Conservation (phyloP, 106 monocot species). For the Platanthera zijinensis region DNA sequence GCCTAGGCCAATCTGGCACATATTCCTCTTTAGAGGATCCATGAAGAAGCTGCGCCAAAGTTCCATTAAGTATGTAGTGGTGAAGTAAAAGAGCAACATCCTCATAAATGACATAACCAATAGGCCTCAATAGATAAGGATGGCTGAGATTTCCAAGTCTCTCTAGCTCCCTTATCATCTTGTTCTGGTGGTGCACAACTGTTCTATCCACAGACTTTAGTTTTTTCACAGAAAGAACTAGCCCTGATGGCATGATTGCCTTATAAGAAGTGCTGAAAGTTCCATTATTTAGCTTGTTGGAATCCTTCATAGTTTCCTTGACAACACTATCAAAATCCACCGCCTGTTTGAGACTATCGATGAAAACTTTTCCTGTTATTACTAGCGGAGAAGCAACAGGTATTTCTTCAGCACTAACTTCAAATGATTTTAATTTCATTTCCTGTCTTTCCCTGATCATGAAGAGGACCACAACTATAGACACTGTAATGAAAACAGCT, state of each 20-base stretch:
- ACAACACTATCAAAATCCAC: constrained; percentile 66
- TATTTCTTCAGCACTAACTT: constrained; percentile 20
- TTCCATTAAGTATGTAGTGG: constrained; percentile 63
- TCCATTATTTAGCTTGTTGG: constrained; percentile 48
- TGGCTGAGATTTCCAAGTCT: constrained; percentile 56
- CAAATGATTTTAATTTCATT: constrained; percentile 34
- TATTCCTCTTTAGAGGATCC: constrained; percentile 3
- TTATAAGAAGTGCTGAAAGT: constrained; percentile 68
- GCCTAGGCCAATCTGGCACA: constrained; percentile 52
- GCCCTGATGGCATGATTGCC: constrained; percentile 75
- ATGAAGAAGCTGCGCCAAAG: constrained; percentile 52
- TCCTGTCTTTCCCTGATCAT: constrained; percentile 74
- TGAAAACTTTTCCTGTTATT: constrained; percentile 46
- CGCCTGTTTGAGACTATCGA: constrained; percentile 70
- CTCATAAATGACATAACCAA: constrained; percentile 85
- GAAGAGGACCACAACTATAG: constrained; percentile 52
- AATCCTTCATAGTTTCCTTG: constrained; percentile 48
- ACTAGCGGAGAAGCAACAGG: constrained; percentile 27
- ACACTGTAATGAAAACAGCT: constrained; percentile 46
- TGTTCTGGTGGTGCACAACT: constrained; percentile 49
- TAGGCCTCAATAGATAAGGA: constrained; percentile 55
- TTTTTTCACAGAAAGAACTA: constrained; percentile 55
- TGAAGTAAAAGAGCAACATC: constrained; percentile 78
- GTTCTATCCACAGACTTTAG: constrained; percentile 75
- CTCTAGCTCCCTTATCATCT: constrained; percentile 82